Evolutionary conservation across 495 filamentous ascomycete genomes (phyloP).

Genomic region (Lentithecium fluviatile): DNA sequence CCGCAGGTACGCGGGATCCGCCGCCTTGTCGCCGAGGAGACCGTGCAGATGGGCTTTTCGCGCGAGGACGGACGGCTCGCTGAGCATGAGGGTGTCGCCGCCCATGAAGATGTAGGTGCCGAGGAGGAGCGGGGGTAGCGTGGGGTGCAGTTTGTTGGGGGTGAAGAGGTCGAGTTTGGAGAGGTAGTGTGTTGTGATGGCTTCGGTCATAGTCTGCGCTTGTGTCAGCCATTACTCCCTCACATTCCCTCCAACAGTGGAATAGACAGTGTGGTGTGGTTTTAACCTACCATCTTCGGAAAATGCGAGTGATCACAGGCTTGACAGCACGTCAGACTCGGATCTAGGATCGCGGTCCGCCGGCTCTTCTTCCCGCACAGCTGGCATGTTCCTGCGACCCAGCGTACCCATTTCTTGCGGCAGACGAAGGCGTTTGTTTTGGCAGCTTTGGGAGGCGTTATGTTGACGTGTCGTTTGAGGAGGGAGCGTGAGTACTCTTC

Average conservation of each 20-base stretch:
- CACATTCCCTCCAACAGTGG: background rate
- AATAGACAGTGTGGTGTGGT: too few species aligned
- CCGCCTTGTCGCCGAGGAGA: background rate
- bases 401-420: constrained; percentile 17
- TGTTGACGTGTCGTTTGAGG: constrained; percentile 13
- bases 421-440: background rate
- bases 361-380: constrained; percentile 10
- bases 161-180: constrained; percentile 30
- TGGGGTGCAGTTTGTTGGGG: constrained; percentile 18
- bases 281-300: constrained; percentile 21
- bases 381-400: constrained; percentile 14
- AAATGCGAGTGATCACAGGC: constrained; percentile 9
- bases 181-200: background rate
- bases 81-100: constrained; percentile 6
- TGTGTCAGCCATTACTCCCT: background rate
- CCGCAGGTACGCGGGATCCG: background rate
- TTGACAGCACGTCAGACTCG: constrained; percentile 13
- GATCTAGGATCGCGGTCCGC: constrained; percentile 18
- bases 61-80: constrained; percentile 8
- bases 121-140: constrained; percentile 7
- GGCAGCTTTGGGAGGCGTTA: background rate
- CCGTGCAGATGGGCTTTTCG: constrained; percentile 6
- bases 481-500: constrained; percentile 24
- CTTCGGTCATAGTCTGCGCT: constrained; percentile 16
- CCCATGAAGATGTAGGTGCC: constrained; percentile 10